Evolutionary conservation across 202 grass and related monocot species (phyloP).

Genomic region (Hordeum pubiflorum): DNA sequence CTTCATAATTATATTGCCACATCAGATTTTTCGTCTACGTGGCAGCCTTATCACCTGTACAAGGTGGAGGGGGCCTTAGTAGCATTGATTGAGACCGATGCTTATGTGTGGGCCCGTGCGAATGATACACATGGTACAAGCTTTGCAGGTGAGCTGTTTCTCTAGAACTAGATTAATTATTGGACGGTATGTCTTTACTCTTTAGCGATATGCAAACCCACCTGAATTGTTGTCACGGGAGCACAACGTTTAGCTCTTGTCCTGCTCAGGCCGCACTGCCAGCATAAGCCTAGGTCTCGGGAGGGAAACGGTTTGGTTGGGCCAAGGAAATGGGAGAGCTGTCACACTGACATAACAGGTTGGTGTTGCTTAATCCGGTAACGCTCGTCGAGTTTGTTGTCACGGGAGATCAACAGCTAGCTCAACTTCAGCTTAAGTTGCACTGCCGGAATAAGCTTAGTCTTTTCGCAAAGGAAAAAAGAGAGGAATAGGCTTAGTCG

Average conservation of each 20-base stretch:
- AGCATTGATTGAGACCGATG: not conserved
- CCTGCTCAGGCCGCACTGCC: not conserved
- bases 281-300: not conserved
- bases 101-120: not conserved
- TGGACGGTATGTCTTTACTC: not conserved
- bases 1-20: no score
- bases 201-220: not conserved
- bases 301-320: not conserved
- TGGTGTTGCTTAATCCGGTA: not conserved
- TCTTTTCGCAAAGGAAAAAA: no score
- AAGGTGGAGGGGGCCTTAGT: no score
- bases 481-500: no score
- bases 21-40: no score
- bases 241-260: not conserved
- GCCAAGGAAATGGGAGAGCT: not conserved
- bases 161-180: not conserved
- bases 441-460: not conserved
- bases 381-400: not conserved
- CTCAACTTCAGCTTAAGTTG: not conserved
- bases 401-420: not conserved
- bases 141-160: slow-evolving; percentile 9
- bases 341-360: not conserved
- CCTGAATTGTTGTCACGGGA: not conserved
- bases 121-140: not conserved
- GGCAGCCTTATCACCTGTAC: no score